Percentiles rank a stretch among this genome's conserved stretches.
phyloP scores from a whole-genome alignment of 345 rosid genomes.

The Syzygium aromaticum region DNA sequence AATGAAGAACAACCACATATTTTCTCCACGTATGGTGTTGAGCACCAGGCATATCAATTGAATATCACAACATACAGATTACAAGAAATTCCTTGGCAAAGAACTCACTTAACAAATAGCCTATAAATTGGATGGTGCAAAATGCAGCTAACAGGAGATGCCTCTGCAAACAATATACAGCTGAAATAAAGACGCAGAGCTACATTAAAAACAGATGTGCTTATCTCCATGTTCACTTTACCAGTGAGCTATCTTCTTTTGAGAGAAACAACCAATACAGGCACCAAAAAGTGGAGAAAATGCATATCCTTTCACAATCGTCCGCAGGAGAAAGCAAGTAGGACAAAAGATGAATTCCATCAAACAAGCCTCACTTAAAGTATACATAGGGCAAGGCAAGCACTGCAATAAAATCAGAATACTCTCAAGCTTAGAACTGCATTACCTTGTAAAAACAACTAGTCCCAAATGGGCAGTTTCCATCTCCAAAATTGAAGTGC shows the following conservation, averaged over 20 bases:
- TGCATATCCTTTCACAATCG: background rate
- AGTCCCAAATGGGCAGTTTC: slow-evolving; percentile 89
- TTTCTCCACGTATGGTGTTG: background rate
- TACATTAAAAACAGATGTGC: background rate
- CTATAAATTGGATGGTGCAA: background rate
- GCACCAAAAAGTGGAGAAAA: background rate
- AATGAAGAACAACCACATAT: background rate
- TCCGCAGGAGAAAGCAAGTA: background rate
- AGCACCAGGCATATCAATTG: background rate
- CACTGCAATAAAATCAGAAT: background rate
- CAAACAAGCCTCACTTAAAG: background rate
- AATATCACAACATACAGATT: background rate
- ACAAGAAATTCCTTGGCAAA: background rate
- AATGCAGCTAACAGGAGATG: background rate
- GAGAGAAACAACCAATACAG: background rate
- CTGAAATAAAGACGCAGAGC: background rate
- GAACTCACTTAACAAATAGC: background rate
- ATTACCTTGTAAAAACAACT: slow-evolving; percentile 96
- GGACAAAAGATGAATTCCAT: background rate
- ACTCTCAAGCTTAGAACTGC: background rate
- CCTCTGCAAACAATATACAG: background rate
- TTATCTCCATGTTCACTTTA: background rate
- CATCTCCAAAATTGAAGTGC: slow-evolving; percentile 86
- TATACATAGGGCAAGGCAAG: background rate
- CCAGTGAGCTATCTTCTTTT: background rate